Evolutionary conservation across 805 yeast species (phyloP).

Genomic region (Wickerhamiella galacta): DNA sequence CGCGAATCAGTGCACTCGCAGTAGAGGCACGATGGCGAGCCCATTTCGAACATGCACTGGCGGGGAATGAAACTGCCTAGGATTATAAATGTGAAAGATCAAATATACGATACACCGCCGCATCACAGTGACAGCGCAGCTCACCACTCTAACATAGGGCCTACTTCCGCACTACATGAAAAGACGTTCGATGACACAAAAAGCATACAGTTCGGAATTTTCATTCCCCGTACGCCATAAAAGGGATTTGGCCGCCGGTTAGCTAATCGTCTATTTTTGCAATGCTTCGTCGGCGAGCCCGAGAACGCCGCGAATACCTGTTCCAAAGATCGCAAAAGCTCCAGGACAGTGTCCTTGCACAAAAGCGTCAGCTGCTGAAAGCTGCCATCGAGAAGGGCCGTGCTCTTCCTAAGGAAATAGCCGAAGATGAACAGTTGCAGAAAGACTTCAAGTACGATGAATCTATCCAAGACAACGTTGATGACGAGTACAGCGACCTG

Average conservation of each 20-base stretch:
- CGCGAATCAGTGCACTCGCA: slow-evolving; percentile 56
- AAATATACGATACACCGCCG: neutral
- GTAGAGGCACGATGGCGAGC: slow-evolving; percentile 24
- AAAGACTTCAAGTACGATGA: slow-evolving; percentile 79
- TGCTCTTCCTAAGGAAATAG: slow-evolving; percentile 73
- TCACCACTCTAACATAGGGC: neutral
- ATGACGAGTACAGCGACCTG: slow-evolving; percentile 74
- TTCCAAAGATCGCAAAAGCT: slow-evolving; percentile 78
- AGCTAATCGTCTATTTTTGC: neutral
- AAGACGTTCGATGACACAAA: neutral
- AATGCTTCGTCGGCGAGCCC: slow-evolving; percentile 76
- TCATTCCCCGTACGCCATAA: no score
- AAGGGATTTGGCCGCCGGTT: no score
- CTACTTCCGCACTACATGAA: neutral
- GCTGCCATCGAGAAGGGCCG: slow-evolving; percentile 86
- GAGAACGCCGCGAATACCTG: slow-evolving; percentile 88
- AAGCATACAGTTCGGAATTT: no score
- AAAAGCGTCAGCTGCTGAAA: slow-evolving; percentile 71
- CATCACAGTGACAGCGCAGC: no score
- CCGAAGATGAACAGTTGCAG: slow-evolving; percentile 71
- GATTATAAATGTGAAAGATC: neutral
- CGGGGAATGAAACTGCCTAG: no score
- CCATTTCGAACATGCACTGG: neutral
- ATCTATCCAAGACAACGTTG: slow-evolving; percentile 33
- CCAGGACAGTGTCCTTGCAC: slow-evolving; percentile 73